Conservation (phyloP, 306 rosid genomes). For the Comarum palustre region DNA sequence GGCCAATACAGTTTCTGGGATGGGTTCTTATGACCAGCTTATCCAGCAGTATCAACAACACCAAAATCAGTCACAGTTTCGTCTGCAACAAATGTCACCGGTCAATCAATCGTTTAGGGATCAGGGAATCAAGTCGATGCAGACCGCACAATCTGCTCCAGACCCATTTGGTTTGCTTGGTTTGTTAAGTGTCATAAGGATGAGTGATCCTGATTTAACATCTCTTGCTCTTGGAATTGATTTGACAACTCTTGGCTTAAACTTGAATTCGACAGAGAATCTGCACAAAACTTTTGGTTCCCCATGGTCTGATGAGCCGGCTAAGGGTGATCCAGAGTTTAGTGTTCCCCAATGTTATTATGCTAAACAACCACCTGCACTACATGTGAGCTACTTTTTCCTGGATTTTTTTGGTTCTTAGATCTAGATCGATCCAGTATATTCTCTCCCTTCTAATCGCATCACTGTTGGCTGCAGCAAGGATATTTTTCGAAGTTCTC, state of each 20-base stretch:
- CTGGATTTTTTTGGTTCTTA: not conserved
- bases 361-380: constrained; percentile 71
- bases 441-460: constrained; percentile 24
- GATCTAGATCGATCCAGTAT: constrained; percentile 9
- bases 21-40: constrained; percentile 85
- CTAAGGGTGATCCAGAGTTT: constrained; percentile 93
- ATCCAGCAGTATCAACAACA: constrained; percentile 91
- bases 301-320: constrained; percentile 97
- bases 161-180: constrained; percentile 95
- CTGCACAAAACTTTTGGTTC: constrained; percentile 95
- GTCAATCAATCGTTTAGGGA: constrained; percentile 82
- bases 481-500: constrained; percentile 73
- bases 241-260: constrained; percentile 83
- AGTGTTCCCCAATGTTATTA: constrained; percentile 77
- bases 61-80: constrained; percentile 81
- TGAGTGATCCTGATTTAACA: constrained; percentile 86
- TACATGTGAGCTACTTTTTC: constrained; percentile 53
- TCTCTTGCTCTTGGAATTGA: constrained; percentile 97
- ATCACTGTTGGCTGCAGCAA: constrained; percentile 51
- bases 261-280: constrained; percentile 89
- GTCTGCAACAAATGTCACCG: constrained; percentile 78
- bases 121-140: constrained; percentile 73
- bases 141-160: constrained; percentile 64
- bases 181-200: constrained; percentile 81
- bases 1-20: constrained; percentile 71